A percentile compares a stretch with the other conserved stretches of the same genome.
phyloP scores from a whole-genome alignment of 306 rosid species.

The Lablab purpureus region DNA sequence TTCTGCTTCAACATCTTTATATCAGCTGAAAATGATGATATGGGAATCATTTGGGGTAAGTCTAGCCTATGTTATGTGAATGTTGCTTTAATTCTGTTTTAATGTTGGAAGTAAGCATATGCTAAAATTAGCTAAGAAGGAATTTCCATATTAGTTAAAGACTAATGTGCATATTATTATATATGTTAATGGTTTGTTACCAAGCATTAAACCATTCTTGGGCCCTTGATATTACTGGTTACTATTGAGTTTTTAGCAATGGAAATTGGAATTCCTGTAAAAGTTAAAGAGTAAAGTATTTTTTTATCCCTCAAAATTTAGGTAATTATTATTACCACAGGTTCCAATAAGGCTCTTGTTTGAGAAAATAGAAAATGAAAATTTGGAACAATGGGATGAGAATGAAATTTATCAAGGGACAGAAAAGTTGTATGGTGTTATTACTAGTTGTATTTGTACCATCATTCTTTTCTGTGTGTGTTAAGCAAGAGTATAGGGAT shows the following conservation, averaged over 20 bases:
- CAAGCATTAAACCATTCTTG: neutral
- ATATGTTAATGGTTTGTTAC: neutral
- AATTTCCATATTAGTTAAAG: neutral
- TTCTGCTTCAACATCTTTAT: slow-evolving; percentile 87
- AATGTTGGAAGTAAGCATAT: slow-evolving; percentile 8
- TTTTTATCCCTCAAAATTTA: too few relatives aligned
- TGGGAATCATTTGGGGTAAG: slow-evolving; percentile 99
- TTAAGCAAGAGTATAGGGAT: neutral
- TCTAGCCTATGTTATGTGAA: slow-evolving; percentile 30
- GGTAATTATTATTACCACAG: too few relatives aligned
- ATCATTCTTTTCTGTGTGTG: too few relatives aligned
- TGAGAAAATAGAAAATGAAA: too few relatives aligned
- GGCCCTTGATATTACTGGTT: neutral
- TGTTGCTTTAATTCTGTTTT: slow-evolving; percentile 31
- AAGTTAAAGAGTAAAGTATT: neutral
- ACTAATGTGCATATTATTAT: too few relatives aligned
- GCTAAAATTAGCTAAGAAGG: slow-evolving; percentile 18
- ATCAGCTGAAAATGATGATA: slow-evolving; percentile 98
- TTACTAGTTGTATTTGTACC: too few relatives aligned
- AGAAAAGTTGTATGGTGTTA: too few relatives aligned
- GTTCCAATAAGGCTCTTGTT: too few relatives aligned
- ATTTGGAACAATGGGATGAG: too few relatives aligned
- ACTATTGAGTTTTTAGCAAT: too few relatives aligned
- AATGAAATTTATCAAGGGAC: too few relatives aligned
- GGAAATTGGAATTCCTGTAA: neutral